Conservation (phyloP, 1,284 basidiomycete genomes). For the Pyrrhoderma lamaoense region DNA sequence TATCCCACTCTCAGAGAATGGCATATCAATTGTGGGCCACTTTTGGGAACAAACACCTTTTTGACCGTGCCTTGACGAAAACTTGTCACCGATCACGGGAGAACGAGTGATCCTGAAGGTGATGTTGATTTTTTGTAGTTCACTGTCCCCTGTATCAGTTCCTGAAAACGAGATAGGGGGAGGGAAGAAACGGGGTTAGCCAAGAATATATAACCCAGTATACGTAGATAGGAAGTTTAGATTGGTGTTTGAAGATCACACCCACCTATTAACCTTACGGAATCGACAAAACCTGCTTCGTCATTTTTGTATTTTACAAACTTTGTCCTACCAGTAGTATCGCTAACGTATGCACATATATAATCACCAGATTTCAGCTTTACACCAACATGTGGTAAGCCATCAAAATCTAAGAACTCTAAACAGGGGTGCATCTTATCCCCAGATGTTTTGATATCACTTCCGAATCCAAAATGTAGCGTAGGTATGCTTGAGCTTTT, state of each 20-base stretch:
- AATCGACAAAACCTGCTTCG: conserved; percentile 86
- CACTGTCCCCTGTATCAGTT: conserved; percentile 78
- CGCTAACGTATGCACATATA: conserved; percentile 84
- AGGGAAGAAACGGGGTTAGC: background rate
- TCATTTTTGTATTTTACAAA: conserved; percentile 98
- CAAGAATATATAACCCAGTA: too few relatives aligned
- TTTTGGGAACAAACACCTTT: conserved; percentile 99
- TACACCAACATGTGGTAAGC: conserved; percentile 76
- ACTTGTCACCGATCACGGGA: conserved; percentile 99
- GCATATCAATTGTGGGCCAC: conserved; percentile 98
- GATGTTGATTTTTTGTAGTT: conserved; percentile 91
- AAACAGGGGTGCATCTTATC: conserved; percentile 49
- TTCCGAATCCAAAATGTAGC: conserved; percentile 83
- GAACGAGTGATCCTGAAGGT: conserved; percentile 91
- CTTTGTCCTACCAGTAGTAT: conserved; percentile 76
- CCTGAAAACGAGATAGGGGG: conserved; percentile 36
- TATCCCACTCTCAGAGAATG: conserved; percentile 97
- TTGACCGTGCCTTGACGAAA: conserved; percentile 97
- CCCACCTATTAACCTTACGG: conserved; percentile 85
- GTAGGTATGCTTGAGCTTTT: conserved; percentile 47
- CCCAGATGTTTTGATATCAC: conserved; percentile 58
- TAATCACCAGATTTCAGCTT: conserved; percentile 71
- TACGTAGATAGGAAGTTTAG: too few relatives aligned
- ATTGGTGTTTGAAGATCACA: too few relatives aligned
- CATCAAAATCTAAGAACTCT: conserved; percentile 76